Evolutionary conservation across 345 rosid species (phyloP), one percentile per base, ranked within the genome.

Genomic region (Tarenaya hassleriana): DNA sequence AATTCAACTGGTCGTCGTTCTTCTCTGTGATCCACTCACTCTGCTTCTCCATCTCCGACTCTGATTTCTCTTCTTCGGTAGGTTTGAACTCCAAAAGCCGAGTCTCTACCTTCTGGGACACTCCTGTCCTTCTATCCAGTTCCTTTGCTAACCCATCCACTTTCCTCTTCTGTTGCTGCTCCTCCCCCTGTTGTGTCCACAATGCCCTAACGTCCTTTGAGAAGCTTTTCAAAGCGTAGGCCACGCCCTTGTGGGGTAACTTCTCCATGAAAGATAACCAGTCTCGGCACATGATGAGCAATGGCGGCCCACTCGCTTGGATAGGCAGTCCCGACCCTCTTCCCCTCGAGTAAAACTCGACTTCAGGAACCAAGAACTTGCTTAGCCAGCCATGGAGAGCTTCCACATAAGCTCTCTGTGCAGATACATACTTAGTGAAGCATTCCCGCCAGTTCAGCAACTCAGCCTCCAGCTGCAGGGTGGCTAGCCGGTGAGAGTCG

Each of bases 111-210:
- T 60, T 70, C 47, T 65, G 62, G n/a, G 63, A 57, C 20, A 59
- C 73, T 46, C 42, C 24, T 41, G 40, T 58, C 50, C 45, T 70
- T 60, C 50, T 58, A 5, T 70, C 72, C 17, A 55, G 63, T 41
- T 73, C 68, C 40, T 63, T 68, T 10, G 60, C 51, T 5, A 77
- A 51, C n/a, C 42, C 54, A 41, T 70, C 70, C 8, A 68, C 69
- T 33, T 77, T 73, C 48, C 76, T 71, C 72, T 68, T 73, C 19
- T 59, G 76, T 4, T 77, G 61, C 18, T 64, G 70, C 60, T 77
- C 78, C 20, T 68, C 60, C 12, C 78, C 70, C 37, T 77, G 78
- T 39, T 73, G 76, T 52, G 32, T 43, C 71, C 63, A 65, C 39
- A 77, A 9, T 0, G 52, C 46, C 12, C 32, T 68, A 42, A 77